phyloP scores from a whole-genome alignment of 306 rosid genomes.

The Trichosanthes truncata region DNA sequence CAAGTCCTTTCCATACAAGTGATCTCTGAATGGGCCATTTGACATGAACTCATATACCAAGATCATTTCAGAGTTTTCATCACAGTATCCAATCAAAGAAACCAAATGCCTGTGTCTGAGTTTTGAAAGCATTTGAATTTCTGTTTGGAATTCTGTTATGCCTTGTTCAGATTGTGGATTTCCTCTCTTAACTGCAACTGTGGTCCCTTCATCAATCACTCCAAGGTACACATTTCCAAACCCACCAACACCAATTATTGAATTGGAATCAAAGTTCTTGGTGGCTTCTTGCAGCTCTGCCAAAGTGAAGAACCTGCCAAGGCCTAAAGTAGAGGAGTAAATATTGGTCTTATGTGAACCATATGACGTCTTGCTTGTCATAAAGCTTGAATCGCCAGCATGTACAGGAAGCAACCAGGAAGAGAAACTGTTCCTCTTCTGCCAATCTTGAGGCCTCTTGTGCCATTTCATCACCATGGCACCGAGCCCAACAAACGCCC shows the following conservation, averaged over 20 bases:
- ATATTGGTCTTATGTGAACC: constrained; percentile 24
- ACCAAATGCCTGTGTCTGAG: constrained; percentile 44
- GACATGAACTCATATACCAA: constrained; percentile 46
- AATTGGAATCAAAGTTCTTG: constrained; percentile 34
- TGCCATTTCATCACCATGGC: constrained; percentile 48
- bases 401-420: constrained; percentile 45
- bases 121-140: constrained; percentile 45
- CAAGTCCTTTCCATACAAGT: constrained; percentile 32
- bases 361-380: constrained; percentile 27
- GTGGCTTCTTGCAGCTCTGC: constrained; percentile 40
- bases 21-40: constrained; percentile 46
- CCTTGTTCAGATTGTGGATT: constrained; percentile 45
- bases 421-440: constrained; percentile 44
- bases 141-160: constrained; percentile 40
- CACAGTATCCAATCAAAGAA: constrained; percentile 42
- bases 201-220: constrained; percentile 30
- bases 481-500: constrained; percentile 42
- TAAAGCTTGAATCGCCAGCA: constrained; percentile 28
- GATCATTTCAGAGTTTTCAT: constrained; percentile 42
- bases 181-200: constrained; percentile 38
- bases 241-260: constrained; percentile 44
- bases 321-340: constrained; percentile 28
- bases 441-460: constrained; percentile 46
- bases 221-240: constrained; percentile 40
- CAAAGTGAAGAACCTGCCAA: constrained; percentile 34